Conservation (phyloP, 1,284 basidiomycete genomes). For the Ceratobasidium sp. region DNA sequence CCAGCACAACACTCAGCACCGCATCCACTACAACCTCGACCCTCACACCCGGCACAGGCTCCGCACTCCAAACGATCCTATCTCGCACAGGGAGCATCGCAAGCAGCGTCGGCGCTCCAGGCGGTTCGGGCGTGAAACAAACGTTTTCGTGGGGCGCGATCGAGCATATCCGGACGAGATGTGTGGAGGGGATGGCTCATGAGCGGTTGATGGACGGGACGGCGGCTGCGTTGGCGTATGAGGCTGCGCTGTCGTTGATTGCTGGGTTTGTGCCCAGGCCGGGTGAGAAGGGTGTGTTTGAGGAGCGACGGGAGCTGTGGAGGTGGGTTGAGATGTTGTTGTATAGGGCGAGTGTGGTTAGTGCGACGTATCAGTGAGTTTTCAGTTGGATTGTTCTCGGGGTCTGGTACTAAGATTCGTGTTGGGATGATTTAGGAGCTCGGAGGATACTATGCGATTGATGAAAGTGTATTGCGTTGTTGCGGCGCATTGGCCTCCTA, state of each 20-base stretch:
- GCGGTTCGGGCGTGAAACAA: constrained; percentile 46
- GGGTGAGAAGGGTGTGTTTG: constrained; percentile 63
- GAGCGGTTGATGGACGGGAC: constrained; percentile 67
- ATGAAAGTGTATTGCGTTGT: constrained; percentile 69
- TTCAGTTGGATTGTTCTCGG: no score
- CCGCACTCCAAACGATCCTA: constrained; percentile 63
- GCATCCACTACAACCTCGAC: constrained; percentile 62
- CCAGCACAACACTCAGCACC: constrained; percentile 51
- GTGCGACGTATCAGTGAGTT: constrained; percentile 57
- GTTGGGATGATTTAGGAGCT: constrained; percentile 47
- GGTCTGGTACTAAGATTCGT: no score
- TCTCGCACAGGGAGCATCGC: constrained; percentile 50
- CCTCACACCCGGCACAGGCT: constrained; percentile 64
- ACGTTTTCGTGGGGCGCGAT: constrained; percentile 54
- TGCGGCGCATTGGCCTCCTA: constrained; percentile 77
- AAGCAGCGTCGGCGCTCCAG: constrained; percentile 53
- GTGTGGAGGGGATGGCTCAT: constrained; percentile 64
- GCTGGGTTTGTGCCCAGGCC: constrained; percentile 18
- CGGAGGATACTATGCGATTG: constrained; percentile 57
- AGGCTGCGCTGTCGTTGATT: constrained; percentile 56
- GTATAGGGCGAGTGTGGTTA: constrained; percentile 75
- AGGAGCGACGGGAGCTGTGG: constrained; percentile 79
- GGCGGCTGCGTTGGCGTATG: constrained; percentile 69
- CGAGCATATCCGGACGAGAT: constrained; percentile 60
- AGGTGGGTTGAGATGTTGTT: constrained; percentile 80